A percentile compares a stretch with the other conserved stretches of the same genome.
Conservation (phyloP, 2,329 filamentous ascomycete genomes). For the Septoria petroselini region DNA sequence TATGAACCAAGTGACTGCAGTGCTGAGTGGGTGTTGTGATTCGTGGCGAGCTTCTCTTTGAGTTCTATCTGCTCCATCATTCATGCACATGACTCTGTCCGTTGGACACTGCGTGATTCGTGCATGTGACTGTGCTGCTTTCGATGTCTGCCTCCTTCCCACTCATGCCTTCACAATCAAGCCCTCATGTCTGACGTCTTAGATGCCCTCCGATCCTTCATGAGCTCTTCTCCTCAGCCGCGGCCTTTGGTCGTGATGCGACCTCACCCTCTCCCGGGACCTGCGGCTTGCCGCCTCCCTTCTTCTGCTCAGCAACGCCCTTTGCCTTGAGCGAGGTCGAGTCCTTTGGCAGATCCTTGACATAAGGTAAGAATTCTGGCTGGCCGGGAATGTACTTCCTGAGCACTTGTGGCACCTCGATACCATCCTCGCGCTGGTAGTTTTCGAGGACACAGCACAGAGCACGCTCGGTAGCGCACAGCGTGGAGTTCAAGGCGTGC, state of each 20-base stretch:
- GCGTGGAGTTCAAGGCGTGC: conserved; percentile 84
- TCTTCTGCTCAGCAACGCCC: conserved; percentile 27
- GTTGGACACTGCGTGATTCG: too few species aligned
- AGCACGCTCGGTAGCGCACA: conserved; percentile 87
- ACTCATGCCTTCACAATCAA: too few species aligned
- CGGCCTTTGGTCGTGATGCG: conserved; percentile 36
- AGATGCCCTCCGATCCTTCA: not conserved
- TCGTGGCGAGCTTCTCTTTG: too few species aligned
- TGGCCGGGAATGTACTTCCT: conserved; percentile 87
- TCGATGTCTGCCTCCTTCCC: too few species aligned
- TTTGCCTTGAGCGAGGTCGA: conserved; percentile 59
- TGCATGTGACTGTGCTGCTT: too few species aligned
- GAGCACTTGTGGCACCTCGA: conserved; percentile 76
- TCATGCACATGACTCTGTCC: too few species aligned
- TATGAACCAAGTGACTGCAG: too few species aligned
- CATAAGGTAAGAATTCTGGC: conserved; percentile 84
- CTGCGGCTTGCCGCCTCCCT: conserved; percentile 28
- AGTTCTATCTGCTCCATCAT: too few species aligned
- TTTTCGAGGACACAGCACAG: conserved; percentile 96
- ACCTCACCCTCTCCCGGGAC: conserved; percentile 35
- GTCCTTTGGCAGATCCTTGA: conserved; percentile 80
- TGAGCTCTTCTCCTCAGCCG: conserved; percentile 32
- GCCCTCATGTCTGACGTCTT: too few species aligned
- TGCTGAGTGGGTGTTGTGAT: too few species aligned
- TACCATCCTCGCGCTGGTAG: conserved; percentile 85